Evolutionary conservation across 2,329 filamentous ascomycete species (phyloP), one percentile per base, ranked within the genome.

Genomic region (Cryoendolithus antarcticus): DNA sequence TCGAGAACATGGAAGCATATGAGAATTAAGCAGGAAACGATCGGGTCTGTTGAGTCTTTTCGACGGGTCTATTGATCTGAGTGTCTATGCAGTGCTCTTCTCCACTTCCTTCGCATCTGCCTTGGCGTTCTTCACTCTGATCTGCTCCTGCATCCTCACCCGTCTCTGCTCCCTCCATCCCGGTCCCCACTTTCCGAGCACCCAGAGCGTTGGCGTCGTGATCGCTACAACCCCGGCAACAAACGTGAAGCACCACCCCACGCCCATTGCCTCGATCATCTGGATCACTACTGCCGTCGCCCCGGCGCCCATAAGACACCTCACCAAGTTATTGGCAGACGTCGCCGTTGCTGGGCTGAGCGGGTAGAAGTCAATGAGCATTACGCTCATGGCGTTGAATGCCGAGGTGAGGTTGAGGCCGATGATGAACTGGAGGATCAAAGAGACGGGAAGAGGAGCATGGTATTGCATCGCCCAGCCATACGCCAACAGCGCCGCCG

Each of bases 361-460:
- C 19, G 60, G 59, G 33, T 64, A 62, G 7, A 67, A 39, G 42
- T 67, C 64, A 8, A 67, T 55, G 2, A 67, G 48, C 40, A 66
- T 53, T 28, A 62, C 59, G 37, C 54, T 61, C 47, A 65, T 59
- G 0, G 55, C 55, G n/a, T 60, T 61, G 53, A 82, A 82, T 0
- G 72, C 70, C 1, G 73, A 76, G 3, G 76, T 77, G 9, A 75
- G 62, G 4, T 69, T 68, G 2, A 62, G 61, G 2, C 74, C 63
- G 2, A 75, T 74, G 6, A 77, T 43, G 9, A 63, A 60, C 3
- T 82, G 56, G 3, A 77, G 62, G 2, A 66, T 49, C 40, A 66
- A 52, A 0, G 64, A 62, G 0, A 52, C 62, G 0, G 62, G 60
- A 9, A 69, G 54, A 21, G 54, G 48, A 2, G 58, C 56, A 7